Conservation (phyloP, 2,329 filamentous ascomycete species). For the Aspergillus japonicus region DNA sequence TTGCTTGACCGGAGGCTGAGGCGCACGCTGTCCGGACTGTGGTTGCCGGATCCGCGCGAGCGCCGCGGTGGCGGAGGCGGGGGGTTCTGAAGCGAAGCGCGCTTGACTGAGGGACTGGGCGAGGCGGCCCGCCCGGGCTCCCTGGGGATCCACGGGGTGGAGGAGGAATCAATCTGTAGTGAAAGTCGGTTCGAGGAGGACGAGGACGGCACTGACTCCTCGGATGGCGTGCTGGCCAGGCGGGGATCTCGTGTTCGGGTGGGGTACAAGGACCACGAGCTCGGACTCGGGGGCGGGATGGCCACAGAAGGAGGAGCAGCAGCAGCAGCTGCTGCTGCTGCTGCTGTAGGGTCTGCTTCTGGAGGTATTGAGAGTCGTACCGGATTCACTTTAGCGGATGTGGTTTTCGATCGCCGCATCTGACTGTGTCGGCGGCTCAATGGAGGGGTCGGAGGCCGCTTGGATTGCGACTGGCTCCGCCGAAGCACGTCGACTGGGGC, state of each 20-base stretch:
- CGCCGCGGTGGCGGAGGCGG: slow-evolving; percentile 50
- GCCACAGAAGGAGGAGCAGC: neutral
- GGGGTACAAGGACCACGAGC: slow-evolving; percentile 24
- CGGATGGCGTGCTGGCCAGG: slow-evolving; percentile 11
- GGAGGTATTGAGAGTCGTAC: slow-evolving; percentile 40
- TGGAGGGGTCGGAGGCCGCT: slow-evolving; percentile 50
- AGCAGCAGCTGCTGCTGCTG: slow-evolving; percentile 39
- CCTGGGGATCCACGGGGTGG: slow-evolving; percentile 6
- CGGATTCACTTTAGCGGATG: slow-evolving; percentile 32
- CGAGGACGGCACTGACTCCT: slow-evolving; percentile 11
- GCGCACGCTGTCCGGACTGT: slow-evolving; percentile 33
- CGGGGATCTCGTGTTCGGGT: slow-evolving; percentile 18
- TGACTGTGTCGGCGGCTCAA: slow-evolving; percentile 50
- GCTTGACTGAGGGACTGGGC: slow-evolving; percentile 31
- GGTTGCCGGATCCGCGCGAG: slow-evolving; percentile 43
- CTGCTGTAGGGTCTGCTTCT: slow-evolving; percentile 48
- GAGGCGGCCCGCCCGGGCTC: slow-evolving; percentile 9
- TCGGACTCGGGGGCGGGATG: slow-evolving; percentile 29
- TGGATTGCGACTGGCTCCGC: slow-evolving; percentile 37
- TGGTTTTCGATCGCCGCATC: slow-evolving; percentile 38
- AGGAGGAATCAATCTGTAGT: slow-evolving; percentile 4
- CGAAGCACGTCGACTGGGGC: slow-evolving; percentile 26
- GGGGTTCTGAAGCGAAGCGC: slow-evolving; percentile 25
- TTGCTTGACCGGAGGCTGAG: slow-evolving; percentile 21
- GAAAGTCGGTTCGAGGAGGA: neutral